Conservation (phyloP, 2,329 filamentous ascomycete species). For the Exophiala viscosa region DNA sequence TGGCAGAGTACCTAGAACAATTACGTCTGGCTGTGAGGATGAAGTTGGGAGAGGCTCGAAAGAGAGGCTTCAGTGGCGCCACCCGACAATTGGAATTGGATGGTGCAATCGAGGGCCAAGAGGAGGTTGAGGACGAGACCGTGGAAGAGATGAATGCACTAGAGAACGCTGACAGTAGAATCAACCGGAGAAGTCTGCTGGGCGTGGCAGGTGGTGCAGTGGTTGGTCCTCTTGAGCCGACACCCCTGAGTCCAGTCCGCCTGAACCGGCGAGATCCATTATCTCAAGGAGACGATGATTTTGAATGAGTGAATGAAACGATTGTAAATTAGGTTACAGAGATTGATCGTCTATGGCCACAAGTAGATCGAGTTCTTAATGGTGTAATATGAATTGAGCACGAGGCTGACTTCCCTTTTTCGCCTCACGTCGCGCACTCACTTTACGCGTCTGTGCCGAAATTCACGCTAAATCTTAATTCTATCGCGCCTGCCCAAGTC, state of each 20-base stretch:
- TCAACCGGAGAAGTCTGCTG: conserved; percentile 14
- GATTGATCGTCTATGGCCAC: not conserved
- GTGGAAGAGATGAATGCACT: conserved; percentile 25
- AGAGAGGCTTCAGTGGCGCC: conserved; percentile 24
- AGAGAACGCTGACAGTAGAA: conserved; percentile 21
- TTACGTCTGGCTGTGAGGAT: conserved; percentile 42
- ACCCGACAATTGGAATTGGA: conserved; percentile 19
- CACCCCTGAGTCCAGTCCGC: conserved; percentile 43
- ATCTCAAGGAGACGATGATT: conserved; percentile 42
- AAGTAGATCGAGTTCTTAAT: too few relatives aligned
- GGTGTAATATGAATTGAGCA: too few relatives aligned
- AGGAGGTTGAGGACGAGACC: conserved; percentile 30
- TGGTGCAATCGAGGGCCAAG: conserved; percentile 42
- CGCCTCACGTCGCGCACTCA: not conserved
- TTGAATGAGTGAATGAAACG: conserved; percentile 38
- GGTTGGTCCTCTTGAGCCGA: conserved; percentile 47
- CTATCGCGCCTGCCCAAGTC: too few relatives aligned
- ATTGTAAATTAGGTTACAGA: not conserved
- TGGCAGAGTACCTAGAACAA: conserved; percentile 48
- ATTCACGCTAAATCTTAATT: not conserved
- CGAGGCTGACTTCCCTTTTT: too few relatives aligned
- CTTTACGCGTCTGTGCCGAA: not conserved
- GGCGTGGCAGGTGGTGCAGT: conserved; percentile 19
- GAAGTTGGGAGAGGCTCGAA: conserved; percentile 40
- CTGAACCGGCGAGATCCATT: conserved; percentile 33